phyloP scores from a whole-genome alignment of 1,139 yeast genomes.

The Nematodospora anomalae region DNA sequence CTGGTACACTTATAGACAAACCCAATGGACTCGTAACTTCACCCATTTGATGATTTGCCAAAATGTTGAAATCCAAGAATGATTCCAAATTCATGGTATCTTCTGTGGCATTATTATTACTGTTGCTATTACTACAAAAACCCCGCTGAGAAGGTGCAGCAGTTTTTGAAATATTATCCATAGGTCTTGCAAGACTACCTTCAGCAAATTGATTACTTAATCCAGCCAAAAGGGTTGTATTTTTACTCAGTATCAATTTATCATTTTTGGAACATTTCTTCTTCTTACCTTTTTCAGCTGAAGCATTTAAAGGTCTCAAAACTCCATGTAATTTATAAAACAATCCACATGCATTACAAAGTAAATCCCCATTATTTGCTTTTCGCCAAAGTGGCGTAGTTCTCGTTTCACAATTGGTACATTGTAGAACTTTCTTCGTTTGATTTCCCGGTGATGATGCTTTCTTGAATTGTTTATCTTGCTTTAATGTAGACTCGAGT shows the following conservation, averaged over 20 bases:
- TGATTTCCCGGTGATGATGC: conserved; percentile 8
- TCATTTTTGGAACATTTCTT: conserved; percentile 17
- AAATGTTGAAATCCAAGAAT: conserved; percentile 14
- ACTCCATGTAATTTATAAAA: conserved; percentile 49
- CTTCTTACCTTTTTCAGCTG: conserved; percentile 7
- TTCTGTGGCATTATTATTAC: conserved; percentile 4
- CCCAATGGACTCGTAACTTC: conserved; percentile 2
- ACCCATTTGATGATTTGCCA: conserved; percentile 4
- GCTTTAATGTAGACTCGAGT: conserved; percentile 37
- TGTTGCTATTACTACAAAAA: background rate
- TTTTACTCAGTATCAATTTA: conserved; percentile 24
- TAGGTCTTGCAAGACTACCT: background rate
- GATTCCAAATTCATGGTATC: conserved; percentile 16
- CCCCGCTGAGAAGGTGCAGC: conserved; percentile 10
- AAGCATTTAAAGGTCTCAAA: conserved; percentile 38
- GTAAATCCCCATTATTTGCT: conserved; percentile 43
- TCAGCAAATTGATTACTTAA: conserved; percentile 12
- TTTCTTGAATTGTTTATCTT: conserved; percentile 21
- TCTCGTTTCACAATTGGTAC: conserved; percentile 46
- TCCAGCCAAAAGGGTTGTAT: conserved; percentile 27
- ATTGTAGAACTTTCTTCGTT: conserved; percentile 32
- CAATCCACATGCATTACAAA: conserved; percentile 51
- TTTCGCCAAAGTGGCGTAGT: conserved; percentile 52
- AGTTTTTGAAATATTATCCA: conserved; percentile 3
- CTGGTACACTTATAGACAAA: conserved; percentile 5